Evolutionary conservation across 306 rosid genomes (phyloP), one percentile per base, ranked within the genome.

Genomic region (Psophocarpus tetragonolobus): DNA sequence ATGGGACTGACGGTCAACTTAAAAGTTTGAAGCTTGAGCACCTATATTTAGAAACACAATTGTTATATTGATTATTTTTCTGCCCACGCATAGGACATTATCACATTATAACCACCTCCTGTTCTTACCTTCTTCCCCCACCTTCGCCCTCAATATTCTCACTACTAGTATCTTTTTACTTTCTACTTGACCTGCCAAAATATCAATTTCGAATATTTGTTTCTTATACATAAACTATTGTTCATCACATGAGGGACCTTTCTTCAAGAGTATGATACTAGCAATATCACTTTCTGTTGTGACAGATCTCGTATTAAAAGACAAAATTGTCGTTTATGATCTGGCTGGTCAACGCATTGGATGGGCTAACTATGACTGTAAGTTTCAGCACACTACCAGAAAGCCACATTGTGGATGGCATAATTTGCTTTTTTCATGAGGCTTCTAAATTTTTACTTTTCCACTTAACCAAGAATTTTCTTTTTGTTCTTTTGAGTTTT

Each of bases 361-460:
- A 80, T 96, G 99, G 99, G 87, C 91, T 39, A 85, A 87, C 90
- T 96, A 90, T 71, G 94, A 96, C 88, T 96, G 99, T 96, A 87
- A 96, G 99, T 90, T 84, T 84, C 77, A 73, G 68, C 9, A 54
- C 76, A 73, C 73, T 82, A n/a, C 60, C 24, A 15, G 38, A 77
- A 70, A 47, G 15, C 9, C 73, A 68, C 51, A 53, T 57, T 7
- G 33, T 42, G 12, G 7, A 74, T 58, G 48, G 13, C 81, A 57
- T 61, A 26, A 29, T 65, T 65, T 65, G 1, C 17, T 12, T 64
- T 82, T 50, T 64, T 62, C 41, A 61, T 4, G 50, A 75, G 51
- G 47, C 70, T 47, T 61, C 12, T 11, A 64, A 15, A 58, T 57
- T 62, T n/a, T 35, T 73, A 56, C 18, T 15, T 78, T 73, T 58